These are phyloP conservation scores for Apiospora phragmitis DNA, from an alignment of 2,329 filamentous ascomycete genomes.

Conservation along the genomic window DNA sequence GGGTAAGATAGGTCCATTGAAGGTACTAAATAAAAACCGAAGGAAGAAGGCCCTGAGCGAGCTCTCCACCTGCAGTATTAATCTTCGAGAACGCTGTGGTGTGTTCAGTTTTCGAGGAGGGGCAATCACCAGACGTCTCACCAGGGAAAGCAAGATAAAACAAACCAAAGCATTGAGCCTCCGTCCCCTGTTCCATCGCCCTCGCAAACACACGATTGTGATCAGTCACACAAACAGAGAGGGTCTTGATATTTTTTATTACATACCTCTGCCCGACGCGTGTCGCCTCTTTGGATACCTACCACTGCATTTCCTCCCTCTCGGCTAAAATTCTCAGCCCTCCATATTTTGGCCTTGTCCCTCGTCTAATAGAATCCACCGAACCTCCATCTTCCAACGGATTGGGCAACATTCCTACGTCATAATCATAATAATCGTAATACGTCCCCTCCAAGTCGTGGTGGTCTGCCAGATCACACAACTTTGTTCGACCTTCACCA, in stretches of 20 bases:
- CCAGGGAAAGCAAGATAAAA: background rate
- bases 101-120: background rate
- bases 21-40: background rate
- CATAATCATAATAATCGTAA: slow-evolving; percentile 14
- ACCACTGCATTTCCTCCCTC: background rate
- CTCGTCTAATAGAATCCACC: background rate
- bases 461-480: slow-evolving; percentile 12
- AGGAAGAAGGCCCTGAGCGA: background rate
- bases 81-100: background rate
- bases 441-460: slow-evolving; percentile 1
- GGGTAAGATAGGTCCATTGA: background rate
- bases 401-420: slow-evolving; percentile 15
- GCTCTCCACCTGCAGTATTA: background rate
- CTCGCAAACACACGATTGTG: background rate
- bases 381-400: background rate
- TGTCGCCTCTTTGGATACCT: background rate
- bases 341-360: slow-evolving; percentile 2
- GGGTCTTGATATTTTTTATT: background rate
- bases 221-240: background rate
- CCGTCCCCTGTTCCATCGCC: background rate
- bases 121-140: background rate
- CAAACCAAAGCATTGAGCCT: slow-evolving; percentile 7
- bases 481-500: slow-evolving; percentile 15
- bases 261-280: background rate
- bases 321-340: slow-evolving; percentile 6